phyloP scores from a whole-genome alignment of 352 stramenopile species.

The Phytophthora citrophthora region DNA sequence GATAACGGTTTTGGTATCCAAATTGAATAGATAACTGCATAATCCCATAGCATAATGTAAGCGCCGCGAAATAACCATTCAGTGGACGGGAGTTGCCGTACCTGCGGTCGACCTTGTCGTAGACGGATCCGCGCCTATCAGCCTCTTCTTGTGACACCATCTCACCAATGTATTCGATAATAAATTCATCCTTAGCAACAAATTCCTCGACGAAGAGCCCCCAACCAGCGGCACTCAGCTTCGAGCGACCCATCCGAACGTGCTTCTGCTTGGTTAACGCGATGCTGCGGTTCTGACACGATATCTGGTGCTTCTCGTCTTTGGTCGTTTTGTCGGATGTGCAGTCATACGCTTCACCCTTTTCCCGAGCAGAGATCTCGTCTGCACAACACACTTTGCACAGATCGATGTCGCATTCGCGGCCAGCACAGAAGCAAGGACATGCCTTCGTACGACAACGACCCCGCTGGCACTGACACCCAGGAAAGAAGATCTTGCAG shows the following conservation, averaged over 20 bases:
- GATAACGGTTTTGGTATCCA: constrained; percentile 92
- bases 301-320: constrained; percentile 35
- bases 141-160: constrained; percentile 92
- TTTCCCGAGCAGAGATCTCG: constrained; percentile 39
- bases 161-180: constrained; percentile 96
- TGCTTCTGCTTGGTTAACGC: constrained; percentile 58
- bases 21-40: constrained; percentile 93
- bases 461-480: constrained; percentile 87
- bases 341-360: constrained; percentile 20
- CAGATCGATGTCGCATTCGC: constrained; percentile 95
- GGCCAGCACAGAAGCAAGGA: constrained; percentile 88
- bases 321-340: constrained; percentile 17
- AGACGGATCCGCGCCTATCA: constrained; percentile 87
- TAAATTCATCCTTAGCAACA: constrained; percentile 93
- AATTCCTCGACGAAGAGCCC: constrained; percentile 91
- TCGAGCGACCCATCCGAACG: constrained; percentile 83
- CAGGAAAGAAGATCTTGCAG: constrained; percentile 89
- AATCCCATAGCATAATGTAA: constrained; percentile 9
- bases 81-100: constrained; percentile 11
- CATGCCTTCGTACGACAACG: constrained; percentile 89
- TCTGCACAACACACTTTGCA: constrained; percentile 83
- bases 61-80: background rate
- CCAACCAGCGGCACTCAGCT: constrained; percentile 85
- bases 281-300: constrained; percentile 77
- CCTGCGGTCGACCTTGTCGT: constrained; percentile 89